phyloP scores from a whole-genome alignment of 2,329 filamentous ascomycete genomes.

The Teratosphaeria epicoccoides region DNA sequence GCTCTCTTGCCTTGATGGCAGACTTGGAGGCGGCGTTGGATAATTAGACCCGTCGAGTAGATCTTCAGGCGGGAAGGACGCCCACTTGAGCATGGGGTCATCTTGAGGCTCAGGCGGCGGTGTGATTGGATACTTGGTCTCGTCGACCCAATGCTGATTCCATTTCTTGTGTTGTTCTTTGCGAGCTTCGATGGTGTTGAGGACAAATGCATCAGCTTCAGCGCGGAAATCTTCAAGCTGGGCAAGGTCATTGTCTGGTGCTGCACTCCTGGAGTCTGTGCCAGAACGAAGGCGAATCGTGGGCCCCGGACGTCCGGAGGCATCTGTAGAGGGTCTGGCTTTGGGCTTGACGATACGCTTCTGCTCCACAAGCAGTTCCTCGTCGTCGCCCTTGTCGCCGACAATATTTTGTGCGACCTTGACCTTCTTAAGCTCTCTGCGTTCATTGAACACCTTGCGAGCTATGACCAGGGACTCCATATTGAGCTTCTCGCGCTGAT shows the following conservation, averaged over 20 bases:
- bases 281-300: constrained; percentile 35
- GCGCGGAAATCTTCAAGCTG: constrained; percentile 63
- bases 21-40: constrained; percentile 38
- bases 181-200: constrained; percentile 74
- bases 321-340: constrained; percentile 45
- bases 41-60: constrained; percentile 17
- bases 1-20: constrained; percentile 29
- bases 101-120: constrained; percentile 52
- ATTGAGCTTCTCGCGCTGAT: constrained; percentile 69
- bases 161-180: constrained; percentile 80
- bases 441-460: constrained; percentile 69
- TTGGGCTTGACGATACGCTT: constrained; percentile 47
- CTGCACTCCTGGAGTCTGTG: constrained; percentile 52
- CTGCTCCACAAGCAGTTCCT: constrained; percentile 80
- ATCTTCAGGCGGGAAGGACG: constrained; percentile 17
- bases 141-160: constrained; percentile 82
- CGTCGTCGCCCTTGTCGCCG: constrained; percentile 79
- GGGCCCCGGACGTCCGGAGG: constrained; percentile 51
- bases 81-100: constrained; percentile 18
- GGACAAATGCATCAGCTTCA: constrained; percentile 72
- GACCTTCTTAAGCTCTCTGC: constrained; percentile 70
- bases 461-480: constrained; percentile 67
- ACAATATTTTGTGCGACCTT: constrained; percentile 75
- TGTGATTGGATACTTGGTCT: constrained; percentile 74
- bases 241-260: constrained; percentile 63